Conservation (phyloP, 495 filamentous ascomycete species). For the Aspergillus ellipticus region DNA sequence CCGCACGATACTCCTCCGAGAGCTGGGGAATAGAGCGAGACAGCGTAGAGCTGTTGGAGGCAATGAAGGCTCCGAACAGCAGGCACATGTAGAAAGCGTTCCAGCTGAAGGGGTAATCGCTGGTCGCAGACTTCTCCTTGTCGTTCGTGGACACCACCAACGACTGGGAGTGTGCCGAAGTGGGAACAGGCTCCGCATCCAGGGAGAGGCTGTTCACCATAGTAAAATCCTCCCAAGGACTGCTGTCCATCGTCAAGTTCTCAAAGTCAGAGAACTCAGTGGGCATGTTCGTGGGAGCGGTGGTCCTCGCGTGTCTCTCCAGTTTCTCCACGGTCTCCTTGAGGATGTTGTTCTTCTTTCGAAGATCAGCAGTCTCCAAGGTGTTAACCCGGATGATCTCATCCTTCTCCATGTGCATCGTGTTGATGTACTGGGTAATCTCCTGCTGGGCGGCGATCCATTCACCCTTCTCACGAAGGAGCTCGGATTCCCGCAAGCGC, state of each 20-base stretch:
- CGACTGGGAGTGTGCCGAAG: constrained; percentile 18
- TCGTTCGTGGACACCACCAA: constrained; percentile 27
- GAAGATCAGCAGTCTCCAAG: constrained; percentile 87
- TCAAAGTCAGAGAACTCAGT: constrained; percentile 79
- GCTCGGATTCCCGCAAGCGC: constrained; percentile 53
- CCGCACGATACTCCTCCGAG: constrained; percentile 88
- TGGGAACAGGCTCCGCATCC: constrained; percentile 38
- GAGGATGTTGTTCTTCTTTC: constrained; percentile 90
- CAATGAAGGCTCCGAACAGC: constrained; percentile 93
- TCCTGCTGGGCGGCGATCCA: constrained; percentile 65
- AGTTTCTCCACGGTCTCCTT: constrained; percentile 79
- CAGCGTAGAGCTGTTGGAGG: constrained; percentile 70
- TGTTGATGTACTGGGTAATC: constrained; percentile 70
- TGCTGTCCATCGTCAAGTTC: constrained; percentile 70
- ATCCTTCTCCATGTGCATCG: constrained; percentile 81
- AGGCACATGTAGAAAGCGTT: constrained; percentile 73
- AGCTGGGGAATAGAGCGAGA: constrained; percentile 69
- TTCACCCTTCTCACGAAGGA: constrained; percentile 64
- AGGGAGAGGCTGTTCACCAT: constrained; percentile 59
- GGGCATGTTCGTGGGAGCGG: constrained; percentile 55
- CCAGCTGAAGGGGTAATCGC: constrained; percentile 55
- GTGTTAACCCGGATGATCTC: constrained; percentile 87
- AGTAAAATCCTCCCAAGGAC: constrained; percentile 74
- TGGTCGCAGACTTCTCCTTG: constrained; percentile 64
- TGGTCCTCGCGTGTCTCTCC: constrained; percentile 61